Percentiles rank a stretch among this genome's conserved stretches.
Conservation (phyloP, 1,139 yeast species). For the Magnusiomyces clavatus region DNA sequence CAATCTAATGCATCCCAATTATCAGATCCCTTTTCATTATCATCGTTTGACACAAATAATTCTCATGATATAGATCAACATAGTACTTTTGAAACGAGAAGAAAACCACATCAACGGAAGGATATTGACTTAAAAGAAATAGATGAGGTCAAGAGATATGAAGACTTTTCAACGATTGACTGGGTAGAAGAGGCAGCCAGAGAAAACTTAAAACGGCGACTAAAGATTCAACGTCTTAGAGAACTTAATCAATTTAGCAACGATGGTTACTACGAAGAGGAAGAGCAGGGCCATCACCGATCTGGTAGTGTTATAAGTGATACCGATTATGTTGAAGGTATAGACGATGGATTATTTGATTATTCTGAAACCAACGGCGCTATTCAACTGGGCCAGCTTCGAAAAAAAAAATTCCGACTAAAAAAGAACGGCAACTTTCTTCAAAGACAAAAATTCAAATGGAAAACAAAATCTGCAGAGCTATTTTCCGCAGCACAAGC, state of each 20-base stretch:
- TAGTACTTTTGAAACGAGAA: not conserved
- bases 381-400: too few relatives aligned
- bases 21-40: conserved; percentile 4
- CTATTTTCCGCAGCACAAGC: conserved; percentile 45
- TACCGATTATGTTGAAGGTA: too few relatives aligned
- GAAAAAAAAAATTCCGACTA: too few relatives aligned
- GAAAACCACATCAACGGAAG: not conserved
- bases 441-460: conserved; percentile 8
- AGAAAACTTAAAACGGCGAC: conserved; percentile 42
- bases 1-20: conserved; percentile 4
- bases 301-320: too few relatives aligned
- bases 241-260: not conserved
- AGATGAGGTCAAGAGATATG: conserved; percentile 28
- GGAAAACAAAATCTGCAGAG: conserved; percentile 1
- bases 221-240: conserved; percentile 18
- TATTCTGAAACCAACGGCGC: too few relatives aligned
- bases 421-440: conserved; percentile 12
- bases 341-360: conserved; percentile 3
- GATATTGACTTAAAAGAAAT: conserved; percentile 17
- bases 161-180: conserved; percentile 42
- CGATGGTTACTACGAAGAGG: too few relatives aligned
- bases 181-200: conserved; percentile 73
- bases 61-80: not conserved
- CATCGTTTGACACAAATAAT: conserved; percentile 2
- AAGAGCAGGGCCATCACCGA: too few relatives aligned